A percentile compares a stretch with the other conserved stretches of the same genome.
These are phyloP conservation scores for Malassezia pachydermatis DNA, from an alignment of 1,284 basidiomycete species.

Conservation along the genomic window DNA sequence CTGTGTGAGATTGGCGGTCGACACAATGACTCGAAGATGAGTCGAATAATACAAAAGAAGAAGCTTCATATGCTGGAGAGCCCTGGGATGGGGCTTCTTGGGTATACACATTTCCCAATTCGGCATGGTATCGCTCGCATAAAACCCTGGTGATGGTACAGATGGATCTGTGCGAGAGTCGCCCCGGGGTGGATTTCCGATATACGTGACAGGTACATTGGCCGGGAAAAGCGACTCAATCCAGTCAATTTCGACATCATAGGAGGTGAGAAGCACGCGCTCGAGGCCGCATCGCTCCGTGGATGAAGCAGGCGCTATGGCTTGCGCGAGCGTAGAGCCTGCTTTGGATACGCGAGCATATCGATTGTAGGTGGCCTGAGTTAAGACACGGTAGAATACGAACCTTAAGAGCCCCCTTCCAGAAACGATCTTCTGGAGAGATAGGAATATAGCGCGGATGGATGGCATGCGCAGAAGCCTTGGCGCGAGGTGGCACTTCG, in stretches of 20 bases:
- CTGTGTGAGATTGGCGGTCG: constrained; percentile 35
- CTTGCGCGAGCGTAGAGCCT: constrained; percentile 22
- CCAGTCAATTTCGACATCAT: constrained; percentile 38
- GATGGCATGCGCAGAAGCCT: neutral
- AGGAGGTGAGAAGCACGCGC: constrained; percentile 32
- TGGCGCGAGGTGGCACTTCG: neutral
- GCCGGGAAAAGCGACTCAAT: constrained; percentile 29
- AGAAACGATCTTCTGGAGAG: constrained; percentile 24
- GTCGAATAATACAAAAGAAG: constrained; percentile 28
- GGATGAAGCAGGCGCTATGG: constrained; percentile 28
- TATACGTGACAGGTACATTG: constrained; percentile 26
- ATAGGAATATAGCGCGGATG: constrained; percentile 19
- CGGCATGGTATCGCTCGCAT: constrained; percentile 18
- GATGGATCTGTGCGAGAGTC: constrained; percentile 21
- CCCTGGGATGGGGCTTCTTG: constrained; percentile 22
- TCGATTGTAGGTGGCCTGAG: constrained; percentile 26
- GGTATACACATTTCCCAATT: constrained; percentile 31
- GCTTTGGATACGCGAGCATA: constrained; percentile 15
- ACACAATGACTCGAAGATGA: constrained; percentile 29
- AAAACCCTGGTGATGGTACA: constrained; percentile 22
- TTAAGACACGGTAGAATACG: neutral
- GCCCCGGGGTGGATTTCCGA: constrained; percentile 25
- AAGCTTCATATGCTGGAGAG: constrained; percentile 39
- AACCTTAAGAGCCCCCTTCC: constrained; percentile 33
- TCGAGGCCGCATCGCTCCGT: constrained; percentile 20